Conservation (phyloP, 495 filamentous ascomycete species). For the Lichenothelia convexa region DNA sequence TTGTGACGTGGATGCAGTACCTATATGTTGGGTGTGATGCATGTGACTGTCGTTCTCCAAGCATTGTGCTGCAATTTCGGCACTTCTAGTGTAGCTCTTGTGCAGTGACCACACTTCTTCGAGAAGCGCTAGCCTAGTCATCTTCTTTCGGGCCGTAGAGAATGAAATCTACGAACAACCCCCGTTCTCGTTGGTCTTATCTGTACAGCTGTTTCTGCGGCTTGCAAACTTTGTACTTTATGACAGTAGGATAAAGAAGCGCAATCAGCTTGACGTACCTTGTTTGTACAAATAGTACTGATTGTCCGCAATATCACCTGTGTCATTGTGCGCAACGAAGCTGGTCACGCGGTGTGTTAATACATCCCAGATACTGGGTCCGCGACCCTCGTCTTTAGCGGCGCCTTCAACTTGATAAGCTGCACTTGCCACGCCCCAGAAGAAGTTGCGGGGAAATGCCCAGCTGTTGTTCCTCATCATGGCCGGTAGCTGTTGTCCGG, state of each 20-base stretch:
- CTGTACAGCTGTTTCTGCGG: no score
- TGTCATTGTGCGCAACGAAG: constrained; percentile 9
- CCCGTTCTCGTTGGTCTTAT: no score
- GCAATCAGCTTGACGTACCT: constrained; percentile 1
- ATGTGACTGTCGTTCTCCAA: no score
- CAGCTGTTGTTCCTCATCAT: constrained; percentile 6
- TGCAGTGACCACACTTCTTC: no score
- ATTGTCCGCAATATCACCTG: constrained; percentile 15
- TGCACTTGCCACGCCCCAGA: constrained; percentile 15
- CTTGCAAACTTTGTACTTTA: background rate
- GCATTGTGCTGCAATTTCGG: no score
- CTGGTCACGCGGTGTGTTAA: constrained; percentile 12
- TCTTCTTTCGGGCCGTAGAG: no score
- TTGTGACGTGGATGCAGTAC: background rate
- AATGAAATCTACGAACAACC: no score
- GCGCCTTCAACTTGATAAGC: constrained; percentile 20
- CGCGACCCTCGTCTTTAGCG: constrained; percentile 13
- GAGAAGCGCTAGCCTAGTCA: no score
- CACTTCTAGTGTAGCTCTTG: no score
- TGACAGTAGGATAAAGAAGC: background rate
- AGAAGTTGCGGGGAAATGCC: constrained; percentile 12
- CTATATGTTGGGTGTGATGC: no score
- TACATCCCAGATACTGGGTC: constrained; percentile 11
- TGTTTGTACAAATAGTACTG: constrained; percentile 21
- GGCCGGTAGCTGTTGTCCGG: constrained; percentile 1